These are phyloP conservation scores for Lasiodiplodia citricola DNA, from an alignment of 2,329 filamentous ascomycete genomes.

Conservation along the genomic window DNA sequence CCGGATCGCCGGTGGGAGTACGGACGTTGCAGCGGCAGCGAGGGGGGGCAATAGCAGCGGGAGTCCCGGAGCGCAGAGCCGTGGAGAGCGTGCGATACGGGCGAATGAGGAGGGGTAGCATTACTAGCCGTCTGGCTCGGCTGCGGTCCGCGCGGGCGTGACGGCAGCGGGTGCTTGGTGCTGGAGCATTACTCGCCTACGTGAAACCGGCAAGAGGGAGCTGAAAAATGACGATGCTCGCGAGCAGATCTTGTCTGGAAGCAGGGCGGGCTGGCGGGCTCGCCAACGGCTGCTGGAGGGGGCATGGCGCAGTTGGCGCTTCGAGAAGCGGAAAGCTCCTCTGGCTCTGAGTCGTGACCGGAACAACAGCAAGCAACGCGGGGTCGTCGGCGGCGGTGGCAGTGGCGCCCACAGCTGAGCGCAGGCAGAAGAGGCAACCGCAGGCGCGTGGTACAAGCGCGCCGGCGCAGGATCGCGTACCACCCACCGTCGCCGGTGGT, in stretches of 20 bases:
- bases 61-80: not conserved
- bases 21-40: not conserved
- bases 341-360: constrained; percentile 14
- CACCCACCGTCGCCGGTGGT: constrained; percentile 1
- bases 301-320: constrained; percentile 9
- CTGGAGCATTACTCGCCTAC: constrained; percentile 15
- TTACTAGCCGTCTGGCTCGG: constrained; percentile 12
- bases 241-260: constrained; percentile 18
- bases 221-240: constrained; percentile 24
- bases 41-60: not conserved
- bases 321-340: constrained; percentile 6
- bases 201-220: constrained; percentile 12
- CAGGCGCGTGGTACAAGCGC: not conserved
- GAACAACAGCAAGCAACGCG: not conserved
- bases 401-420: not conserved
- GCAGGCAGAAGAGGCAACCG: not conserved
- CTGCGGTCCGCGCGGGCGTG: constrained; percentile 13
- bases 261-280: not conserved
- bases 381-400: not conserved
- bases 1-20: constrained; percentile 6
- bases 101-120: not conserved
- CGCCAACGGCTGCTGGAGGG: constrained; percentile 17
- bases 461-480: constrained; percentile 18
- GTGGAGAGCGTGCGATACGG: not conserved
- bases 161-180: constrained; percentile 4